Base-by-base conservation (phyloP, 2,329 filamentous ascomycete species). In the Pyricularia pennisetigena region DNA sequence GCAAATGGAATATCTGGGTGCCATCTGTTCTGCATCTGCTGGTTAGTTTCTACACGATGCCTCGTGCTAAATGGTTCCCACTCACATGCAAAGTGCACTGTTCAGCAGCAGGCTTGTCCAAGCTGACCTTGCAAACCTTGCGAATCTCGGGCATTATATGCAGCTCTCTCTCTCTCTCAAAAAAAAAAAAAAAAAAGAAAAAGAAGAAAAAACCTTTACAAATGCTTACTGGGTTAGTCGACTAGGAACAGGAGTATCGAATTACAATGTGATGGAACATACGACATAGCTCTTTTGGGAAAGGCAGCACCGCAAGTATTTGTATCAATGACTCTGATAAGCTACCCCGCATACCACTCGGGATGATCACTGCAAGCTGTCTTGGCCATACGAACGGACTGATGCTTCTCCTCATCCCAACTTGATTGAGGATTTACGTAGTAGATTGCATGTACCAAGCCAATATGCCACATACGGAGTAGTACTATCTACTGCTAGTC, bases 1-100 rank as follows among this genome's bases (percentile, higher is more conserved):
- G 83, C 85, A 68, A 85, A 87, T 0, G 94, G 94, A 67, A 97
- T 90, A 72, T 97, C 93, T 49, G 94, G 94, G 75, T 97, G 94
- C 94, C 93, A 97, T 77, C 93, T 85, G 75, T 97, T 97, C 90
- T 93, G 71, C 24, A 41, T 28, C 12, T n/a, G 41, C 8, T 66
- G 41, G 41, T 66, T 7, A 66, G 65, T 24, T 29, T 49, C 3
- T 28, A n/a, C 14, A 20, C n/a, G 3, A n/a, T 28, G 29, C 12
- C 6, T 0, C 28, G 10, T 57, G 16, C 23, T 30, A 26, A 14
- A 12, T 20, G 1, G 12, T 26, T 41, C 32, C 28, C 28, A 78
- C 87, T 75, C 82, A 91, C 90, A 79, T 94, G 91, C 10, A 94
- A 79, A 67, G 85, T 85, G 2, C 85, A 78, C 75, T 94, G 91